Conservation (phyloP, 495 filamentous ascomycete genomes). For the Penicillium subrubescens region DNA sequence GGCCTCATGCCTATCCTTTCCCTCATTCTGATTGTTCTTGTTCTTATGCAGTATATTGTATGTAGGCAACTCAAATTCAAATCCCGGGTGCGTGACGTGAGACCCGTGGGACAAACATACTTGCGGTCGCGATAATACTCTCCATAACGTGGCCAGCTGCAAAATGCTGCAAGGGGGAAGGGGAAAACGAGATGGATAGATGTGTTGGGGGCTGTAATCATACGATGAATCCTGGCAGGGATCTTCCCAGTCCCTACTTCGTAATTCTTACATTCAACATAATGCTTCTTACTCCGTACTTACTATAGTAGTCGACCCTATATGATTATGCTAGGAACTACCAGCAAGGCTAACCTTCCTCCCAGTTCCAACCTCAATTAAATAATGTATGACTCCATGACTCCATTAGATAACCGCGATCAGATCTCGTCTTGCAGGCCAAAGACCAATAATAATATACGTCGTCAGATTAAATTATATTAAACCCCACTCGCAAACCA, state of each 20-base stretch:
- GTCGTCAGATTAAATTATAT: background rate
- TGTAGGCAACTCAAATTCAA: background rate
- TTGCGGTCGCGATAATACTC: background rate
- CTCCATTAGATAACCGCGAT: background rate
- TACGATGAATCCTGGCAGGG: background rate
- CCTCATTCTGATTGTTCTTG: background rate
- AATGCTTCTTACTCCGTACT: background rate
- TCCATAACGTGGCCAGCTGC: slow-evolving; percentile 17
- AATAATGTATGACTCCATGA: background rate
- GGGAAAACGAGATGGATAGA: background rate
- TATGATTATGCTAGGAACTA: background rate
- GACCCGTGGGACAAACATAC: background rate
- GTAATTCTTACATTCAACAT: no score
- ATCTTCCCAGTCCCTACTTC: background rate
- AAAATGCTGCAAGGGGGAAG: slow-evolving; percentile 13
- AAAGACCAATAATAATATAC: background rate
- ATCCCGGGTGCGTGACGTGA: background rate
- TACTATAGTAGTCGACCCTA: background rate
- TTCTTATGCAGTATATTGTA: background rate
- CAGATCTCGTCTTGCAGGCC: slow-evolving; percentile 2
- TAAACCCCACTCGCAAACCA: background rate
- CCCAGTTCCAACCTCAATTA: background rate
- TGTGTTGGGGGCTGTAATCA: background rate
- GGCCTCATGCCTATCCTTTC: background rate
- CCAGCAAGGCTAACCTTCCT: background rate